Evolutionary conservation across 2,329 filamentous ascomycete species (phyloP).

Genomic region (Thelonectria blattea): DNA sequence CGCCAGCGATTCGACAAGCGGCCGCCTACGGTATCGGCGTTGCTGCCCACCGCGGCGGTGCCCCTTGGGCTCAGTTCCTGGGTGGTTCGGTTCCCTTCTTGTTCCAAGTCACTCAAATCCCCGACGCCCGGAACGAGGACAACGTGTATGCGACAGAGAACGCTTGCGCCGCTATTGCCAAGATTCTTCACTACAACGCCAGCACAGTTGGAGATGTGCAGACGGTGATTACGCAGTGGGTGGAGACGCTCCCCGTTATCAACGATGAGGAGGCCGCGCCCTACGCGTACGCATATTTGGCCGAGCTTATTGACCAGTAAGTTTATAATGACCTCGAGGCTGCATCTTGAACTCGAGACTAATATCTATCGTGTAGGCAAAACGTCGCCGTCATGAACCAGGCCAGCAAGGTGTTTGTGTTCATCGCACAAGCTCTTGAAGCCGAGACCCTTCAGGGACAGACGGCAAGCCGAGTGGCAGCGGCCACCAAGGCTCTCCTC

Average conservation of each 20-base stretch:
- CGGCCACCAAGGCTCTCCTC: constrained; percentile 79
- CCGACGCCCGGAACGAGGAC: constrained; percentile 85
- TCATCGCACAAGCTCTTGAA: constrained; percentile 87
- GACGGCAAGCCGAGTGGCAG: constrained; percentile 77
- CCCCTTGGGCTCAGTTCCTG: constrained; percentile 86
- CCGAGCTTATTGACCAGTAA: constrained; percentile 93
- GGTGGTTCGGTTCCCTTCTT: constrained; percentile 79
- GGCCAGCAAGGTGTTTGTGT: constrained; percentile 81
- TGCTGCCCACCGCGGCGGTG: constrained; percentile 89
- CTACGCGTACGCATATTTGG: constrained; percentile 91
- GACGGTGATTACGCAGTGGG: constrained; percentile 81
- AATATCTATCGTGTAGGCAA: constrained; percentile 63
- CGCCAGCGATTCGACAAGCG: constrained; percentile 92
- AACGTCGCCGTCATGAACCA: constrained; percentile 81
- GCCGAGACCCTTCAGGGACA: constrained; percentile 88
- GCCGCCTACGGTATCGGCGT: constrained; percentile 96
- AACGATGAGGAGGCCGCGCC: constrained; percentile 98
- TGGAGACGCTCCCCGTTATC: constrained; percentile 86
- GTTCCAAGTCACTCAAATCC: constrained; percentile 82
- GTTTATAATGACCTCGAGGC: constrained; percentile 46
- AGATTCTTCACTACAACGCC: constrained; percentile 91
- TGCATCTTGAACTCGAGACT: constrained; percentile 25
- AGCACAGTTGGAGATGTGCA: constrained; percentile 77
- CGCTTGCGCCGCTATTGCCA: constrained; percentile 93
- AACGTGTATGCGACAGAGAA: constrained; percentile 98